Evolutionary conservation across 73 alveolate genomes (phyloP), one percentile per base, ranked within the genome.

Genomic region (Paramecium caudatum): DNA sequence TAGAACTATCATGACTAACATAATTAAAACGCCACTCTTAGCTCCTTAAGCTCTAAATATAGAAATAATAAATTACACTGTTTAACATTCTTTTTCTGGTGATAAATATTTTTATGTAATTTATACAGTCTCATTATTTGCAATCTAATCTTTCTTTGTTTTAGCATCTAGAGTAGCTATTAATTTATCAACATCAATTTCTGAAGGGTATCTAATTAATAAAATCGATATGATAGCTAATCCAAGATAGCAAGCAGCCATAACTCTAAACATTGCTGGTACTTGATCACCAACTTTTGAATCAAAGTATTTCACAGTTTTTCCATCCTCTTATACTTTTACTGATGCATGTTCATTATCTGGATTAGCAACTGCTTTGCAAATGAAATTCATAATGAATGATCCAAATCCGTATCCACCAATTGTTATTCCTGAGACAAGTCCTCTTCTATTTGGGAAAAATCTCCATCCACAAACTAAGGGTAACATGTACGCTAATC

Each of bases 321-420:
- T 63, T 30, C 82, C 82, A 63, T 30, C 82, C 30, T 63, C 82
- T 4, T 3, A 4, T 2, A 17, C 82, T 12, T 17, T 12, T n/a
- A 30, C 32, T 10, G 82, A 12, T 12, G 82, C 50, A 3, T 63
- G 8, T 30, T 17, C 8, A 30, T 19, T 63, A 4, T 63, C 4
- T 25, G 82, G 82, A 19, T 63, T 63, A 12, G 50, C 47, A 10
- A 63, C 30, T 10, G 82, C 82, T 12, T 63, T 30, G 49, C 82
- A 63, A 3, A 63, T 49, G 13, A 63, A 63, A 25, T 91, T 49
- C 10, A 91, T 87, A 17, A 82, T 91, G 33, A 91, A 91, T 39
- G 92, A 50, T 33, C 94, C 94, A 37, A 91, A 91, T 19, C 94
- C 94, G 82, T 47, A 91, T 7, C 85, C 94, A 1, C 91, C 68